Conservation (phyloP, 140 eudicot species). For the Bidens hawaiensis region DNA sequence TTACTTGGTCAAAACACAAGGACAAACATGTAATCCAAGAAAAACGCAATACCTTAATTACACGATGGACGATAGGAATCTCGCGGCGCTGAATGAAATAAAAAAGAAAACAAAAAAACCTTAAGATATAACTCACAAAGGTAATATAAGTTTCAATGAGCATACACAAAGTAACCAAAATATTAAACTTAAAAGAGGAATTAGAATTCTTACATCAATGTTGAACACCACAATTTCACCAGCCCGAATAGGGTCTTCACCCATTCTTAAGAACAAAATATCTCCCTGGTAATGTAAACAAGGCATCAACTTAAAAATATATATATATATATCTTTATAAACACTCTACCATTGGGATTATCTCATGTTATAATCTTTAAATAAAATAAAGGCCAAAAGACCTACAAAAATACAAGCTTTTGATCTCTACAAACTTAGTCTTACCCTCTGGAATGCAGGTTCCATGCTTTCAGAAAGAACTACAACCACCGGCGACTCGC, state of each 20-base stretch:
- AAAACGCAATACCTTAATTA: conserved; percentile 55
- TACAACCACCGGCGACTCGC: conserved; percentile 88
- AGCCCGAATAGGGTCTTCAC: conserved; percentile 62
- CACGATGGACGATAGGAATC: conserved; percentile 90
- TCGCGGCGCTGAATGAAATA: conserved; percentile 46
- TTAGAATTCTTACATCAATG: conserved; percentile 44
- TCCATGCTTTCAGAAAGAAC: conserved; percentile 96
- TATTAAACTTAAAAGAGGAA: background rate
- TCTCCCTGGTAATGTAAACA: conserved; percentile 45
- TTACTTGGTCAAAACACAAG: conserved; percentile 16
- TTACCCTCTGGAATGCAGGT: conserved; percentile 82
- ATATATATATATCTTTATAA: no score
- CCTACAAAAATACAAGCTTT: background rate
- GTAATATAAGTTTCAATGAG: background rate
- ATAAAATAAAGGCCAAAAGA: background rate
- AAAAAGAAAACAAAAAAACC: background rate
- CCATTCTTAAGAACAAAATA: conserved; percentile 54
- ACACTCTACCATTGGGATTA: background rate
- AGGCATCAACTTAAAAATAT: conserved; percentile 10
- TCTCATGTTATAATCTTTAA: background rate
- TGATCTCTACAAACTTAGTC: background rate
- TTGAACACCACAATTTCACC: conserved; percentile 74
- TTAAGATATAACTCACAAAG: background rate
- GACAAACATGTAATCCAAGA: background rate
- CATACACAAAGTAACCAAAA: conserved; percentile 8